Percentiles rank a stretch among this genome's conserved stretches.
These are phyloP conservation scores for Hypoxylon cercidicola DNA, from an alignment of 495 filamentous ascomycete genomes.

Conservation along the genomic window DNA sequence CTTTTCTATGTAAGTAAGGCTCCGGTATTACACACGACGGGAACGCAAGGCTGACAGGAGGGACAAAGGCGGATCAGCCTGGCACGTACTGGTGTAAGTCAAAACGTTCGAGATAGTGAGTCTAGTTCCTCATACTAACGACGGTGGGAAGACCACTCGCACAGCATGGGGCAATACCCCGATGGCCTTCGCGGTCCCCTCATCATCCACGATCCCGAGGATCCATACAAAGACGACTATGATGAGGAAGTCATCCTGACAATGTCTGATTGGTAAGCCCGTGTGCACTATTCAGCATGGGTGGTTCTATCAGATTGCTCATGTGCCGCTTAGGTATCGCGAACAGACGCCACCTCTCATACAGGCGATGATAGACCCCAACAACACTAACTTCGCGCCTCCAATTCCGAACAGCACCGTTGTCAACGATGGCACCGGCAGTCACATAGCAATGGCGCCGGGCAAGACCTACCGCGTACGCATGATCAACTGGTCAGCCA, in stretches of 20 bases:
- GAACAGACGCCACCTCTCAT: constrained; percentile 64
- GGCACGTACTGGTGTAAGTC: constrained; percentile 85
- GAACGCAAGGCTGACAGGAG: constrained; percentile 19
- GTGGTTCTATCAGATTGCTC: constrained; percentile 42
- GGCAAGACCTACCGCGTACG: constrained; percentile 82
- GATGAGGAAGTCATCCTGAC: constrained; percentile 69
- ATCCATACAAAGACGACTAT: constrained; percentile 70
- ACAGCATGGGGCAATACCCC: constrained; percentile 75
- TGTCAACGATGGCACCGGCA: constrained; percentile 72
- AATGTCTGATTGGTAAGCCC: constrained; percentile 71
- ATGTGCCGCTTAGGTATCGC: constrained; percentile 68
- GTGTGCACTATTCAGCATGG: constrained; percentile 50
- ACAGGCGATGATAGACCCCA: constrained; percentile 61
- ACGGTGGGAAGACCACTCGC: constrained; percentile 69
- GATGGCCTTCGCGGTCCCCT: constrained; percentile 80
- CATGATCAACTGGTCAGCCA: constrained; percentile 76
- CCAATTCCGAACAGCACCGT: constrained; percentile 69
- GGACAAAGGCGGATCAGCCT: constrained; percentile 63
- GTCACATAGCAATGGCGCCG: constrained; percentile 68
- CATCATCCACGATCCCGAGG: constrained; percentile 74
- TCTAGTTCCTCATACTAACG: constrained; percentile 26
- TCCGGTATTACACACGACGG: not conserved
- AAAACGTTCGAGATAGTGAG: constrained; percentile 32
- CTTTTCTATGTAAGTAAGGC: constrained; percentile 68
- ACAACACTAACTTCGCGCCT: constrained; percentile 65